Evolutionary conservation across 345 rosid genomes (phyloP).

Genomic region (Heritiera fomes): DNA sequence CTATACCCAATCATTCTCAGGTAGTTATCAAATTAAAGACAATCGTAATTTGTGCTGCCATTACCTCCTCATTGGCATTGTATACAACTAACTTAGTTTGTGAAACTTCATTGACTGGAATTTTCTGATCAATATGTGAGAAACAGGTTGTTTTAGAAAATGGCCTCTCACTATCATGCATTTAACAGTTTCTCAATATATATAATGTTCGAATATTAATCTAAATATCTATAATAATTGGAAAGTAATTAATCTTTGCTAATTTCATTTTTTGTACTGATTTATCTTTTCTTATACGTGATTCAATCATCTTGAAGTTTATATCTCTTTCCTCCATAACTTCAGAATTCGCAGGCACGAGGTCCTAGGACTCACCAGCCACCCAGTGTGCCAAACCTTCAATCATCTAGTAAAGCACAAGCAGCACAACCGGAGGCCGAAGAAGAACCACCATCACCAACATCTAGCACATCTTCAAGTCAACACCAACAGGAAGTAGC

Average conservation of each 20-base stretch:
- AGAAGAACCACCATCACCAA: slow-evolving; percentile 65
- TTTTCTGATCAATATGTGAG: neutral
- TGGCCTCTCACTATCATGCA: neutral
- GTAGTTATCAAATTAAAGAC: slow-evolving; percentile 30
- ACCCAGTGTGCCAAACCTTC: slow-evolving; percentile 33
- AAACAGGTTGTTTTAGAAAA: neutral
- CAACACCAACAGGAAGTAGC: slow-evolving; percentile 43
- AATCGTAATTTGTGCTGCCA: neutral
- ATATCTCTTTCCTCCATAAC: neutral
- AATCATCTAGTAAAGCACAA: slow-evolving; percentile 35
- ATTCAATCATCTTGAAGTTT: neutral
- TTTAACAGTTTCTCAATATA: neutral
- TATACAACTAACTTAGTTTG: slow-evolving; percentile 3
- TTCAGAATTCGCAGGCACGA: slow-evolving; percentile 8
- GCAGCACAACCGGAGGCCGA: slow-evolving; percentile 43
- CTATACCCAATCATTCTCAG: slow-evolving; percentile 39
- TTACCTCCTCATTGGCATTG: neutral
- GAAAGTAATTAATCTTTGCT: slow-evolving; percentile 8
- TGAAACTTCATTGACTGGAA: neutral
- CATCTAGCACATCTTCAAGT: slow-evolving; percentile 74
- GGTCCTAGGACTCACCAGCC: slow-evolving; percentile 13
- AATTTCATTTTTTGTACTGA: neutral
- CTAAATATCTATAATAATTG: neutral
- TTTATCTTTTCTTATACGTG: neutral
- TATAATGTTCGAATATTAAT: neutral